Conservation (phyloP, 2,329 filamentous ascomycete species). For the Arthrobotrys entomopaga region DNA sequence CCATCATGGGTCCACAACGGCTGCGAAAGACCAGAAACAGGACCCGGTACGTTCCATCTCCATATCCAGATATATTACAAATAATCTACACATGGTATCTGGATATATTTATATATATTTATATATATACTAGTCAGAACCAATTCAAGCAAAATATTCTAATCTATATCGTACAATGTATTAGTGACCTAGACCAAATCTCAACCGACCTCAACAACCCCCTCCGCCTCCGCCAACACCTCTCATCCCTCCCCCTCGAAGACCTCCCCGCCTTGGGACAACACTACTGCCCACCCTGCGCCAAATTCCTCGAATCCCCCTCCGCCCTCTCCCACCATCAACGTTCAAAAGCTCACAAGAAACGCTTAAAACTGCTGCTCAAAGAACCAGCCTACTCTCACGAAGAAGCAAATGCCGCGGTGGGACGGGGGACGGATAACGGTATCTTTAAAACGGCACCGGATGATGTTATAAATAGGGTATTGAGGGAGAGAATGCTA, state of each 20-base stretch:
- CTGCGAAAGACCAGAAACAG: constrained; percentile 73
- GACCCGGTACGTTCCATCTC: constrained; percentile 67
- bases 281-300: constrained; percentile 90
- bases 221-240: constrained; percentile 82
- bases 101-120: not conserved
- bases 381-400: constrained; percentile 87
- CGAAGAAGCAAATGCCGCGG: constrained; percentile 82
- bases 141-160: too few species aligned
- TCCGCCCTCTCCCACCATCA: constrained; percentile 77
- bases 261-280: constrained; percentile 87
- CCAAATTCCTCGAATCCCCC: constrained; percentile 94
- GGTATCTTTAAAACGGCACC: constrained; percentile 60
- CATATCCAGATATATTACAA: not conserved
- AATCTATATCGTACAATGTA: not conserved
- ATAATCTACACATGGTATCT: not conserved
- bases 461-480: constrained; percentile 36
- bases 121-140: not conserved
- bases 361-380: constrained; percentile 75
- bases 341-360: constrained; percentile 90
- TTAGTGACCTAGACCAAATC: constrained; percentile 90
- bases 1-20: constrained; percentile 50
- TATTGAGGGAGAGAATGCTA: constrained; percentile 23
- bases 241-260: constrained; percentile 80
- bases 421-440: constrained; percentile 78
- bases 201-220: constrained; percentile 81